Percentiles rank a stretch among this genome's conserved stretches.
Evolutionary conservation across 768 basidiomycete genomes (phyloP).

Genomic region (Chiua virens): DNA sequence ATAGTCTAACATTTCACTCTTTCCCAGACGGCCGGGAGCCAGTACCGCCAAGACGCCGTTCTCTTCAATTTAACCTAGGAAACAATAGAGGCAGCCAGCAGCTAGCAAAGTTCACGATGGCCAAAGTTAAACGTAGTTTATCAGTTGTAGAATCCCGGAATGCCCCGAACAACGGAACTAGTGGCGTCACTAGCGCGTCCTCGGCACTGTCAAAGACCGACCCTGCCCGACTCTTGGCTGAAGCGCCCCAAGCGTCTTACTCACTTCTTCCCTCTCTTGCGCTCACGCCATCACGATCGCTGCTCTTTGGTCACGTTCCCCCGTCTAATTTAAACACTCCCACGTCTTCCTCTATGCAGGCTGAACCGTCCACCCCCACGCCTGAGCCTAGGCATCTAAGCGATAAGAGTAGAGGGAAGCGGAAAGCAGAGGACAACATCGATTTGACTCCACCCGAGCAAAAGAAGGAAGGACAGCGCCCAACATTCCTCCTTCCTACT

Average conservation of each 20-base stretch:
- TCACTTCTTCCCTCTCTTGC: constrained; percentile 14
- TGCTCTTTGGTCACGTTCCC: constrained; percentile 12
- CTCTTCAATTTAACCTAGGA: constrained; percentile 21
- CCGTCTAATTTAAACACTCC: neutral
- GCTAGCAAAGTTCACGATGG: constrained; percentile 9
- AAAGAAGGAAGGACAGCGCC: constrained; percentile 45
- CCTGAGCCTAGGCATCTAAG: constrained; percentile 32
- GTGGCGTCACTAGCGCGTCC: constrained; percentile 16
- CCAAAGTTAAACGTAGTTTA: constrained; percentile 25
- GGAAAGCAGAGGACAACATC: constrained; percentile 74
- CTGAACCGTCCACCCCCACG: constrained; percentile 32
- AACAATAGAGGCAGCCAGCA: constrained; percentile 15
- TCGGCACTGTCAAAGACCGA: constrained; percentile 12
- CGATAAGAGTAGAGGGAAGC: constrained; percentile 54
- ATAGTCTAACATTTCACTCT: neutral
- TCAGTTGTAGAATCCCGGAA: constrained; percentile 24
- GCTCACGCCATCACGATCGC: constrained; percentile 19
- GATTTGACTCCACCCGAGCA: constrained; percentile 68
- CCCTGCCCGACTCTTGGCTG: constrained; percentile 13
- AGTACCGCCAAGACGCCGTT: constrained; percentile 15
- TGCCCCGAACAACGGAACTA: constrained; percentile 10
- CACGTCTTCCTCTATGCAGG: constrained; percentile 17
- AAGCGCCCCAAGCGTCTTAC: constrained; percentile 7
- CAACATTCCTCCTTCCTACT: constrained; percentile 60
- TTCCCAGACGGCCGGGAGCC: constrained; percentile 18